Conservation (phyloP, 805 yeast genomes). For the Yarrowia sp. region DNA sequence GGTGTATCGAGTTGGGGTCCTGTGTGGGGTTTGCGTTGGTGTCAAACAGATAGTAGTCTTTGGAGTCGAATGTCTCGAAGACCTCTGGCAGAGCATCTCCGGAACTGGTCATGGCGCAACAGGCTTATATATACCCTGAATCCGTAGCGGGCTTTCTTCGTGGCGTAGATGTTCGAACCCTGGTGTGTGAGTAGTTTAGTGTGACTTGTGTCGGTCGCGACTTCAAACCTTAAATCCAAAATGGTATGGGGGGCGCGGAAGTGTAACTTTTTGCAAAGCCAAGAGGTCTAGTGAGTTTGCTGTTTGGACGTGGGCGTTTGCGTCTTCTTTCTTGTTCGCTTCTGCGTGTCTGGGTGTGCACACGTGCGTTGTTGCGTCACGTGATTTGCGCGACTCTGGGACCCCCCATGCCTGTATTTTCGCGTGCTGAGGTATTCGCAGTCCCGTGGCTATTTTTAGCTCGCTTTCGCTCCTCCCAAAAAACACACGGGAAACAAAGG, state of each 20-base stretch:
- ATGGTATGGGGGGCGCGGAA: conserved; percentile 10
- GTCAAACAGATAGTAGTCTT: conserved; percentile 5
- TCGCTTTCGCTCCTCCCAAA: no score
- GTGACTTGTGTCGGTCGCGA: conserved; percentile 5
- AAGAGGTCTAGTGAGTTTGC: no score
- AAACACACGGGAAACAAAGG: no score
- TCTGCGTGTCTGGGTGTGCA: no score
- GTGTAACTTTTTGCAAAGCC: neutral
- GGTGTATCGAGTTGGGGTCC: neutral
- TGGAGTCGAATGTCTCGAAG: conserved; percentile 22
- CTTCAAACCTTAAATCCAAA: neutral
- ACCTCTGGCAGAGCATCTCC: conserved; percentile 22
- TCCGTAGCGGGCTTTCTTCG: neutral
- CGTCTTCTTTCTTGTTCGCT: no score
- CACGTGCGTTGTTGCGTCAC: no score
- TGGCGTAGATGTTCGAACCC: conserved; percentile 15
- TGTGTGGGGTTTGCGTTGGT: neutral
- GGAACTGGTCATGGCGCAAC: conserved; percentile 9
- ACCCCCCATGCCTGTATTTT: neutral
- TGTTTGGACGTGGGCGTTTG: no score
- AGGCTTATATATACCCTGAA: neutral
- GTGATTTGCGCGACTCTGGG: neutral
- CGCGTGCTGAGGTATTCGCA: conserved; percentile 3
- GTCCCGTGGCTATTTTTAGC: neutral
- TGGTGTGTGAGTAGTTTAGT: conserved; percentile 4